phyloP scores from a whole-genome alignment of 257 asterid genomes.

The Scutellaria galericulata region DNA sequence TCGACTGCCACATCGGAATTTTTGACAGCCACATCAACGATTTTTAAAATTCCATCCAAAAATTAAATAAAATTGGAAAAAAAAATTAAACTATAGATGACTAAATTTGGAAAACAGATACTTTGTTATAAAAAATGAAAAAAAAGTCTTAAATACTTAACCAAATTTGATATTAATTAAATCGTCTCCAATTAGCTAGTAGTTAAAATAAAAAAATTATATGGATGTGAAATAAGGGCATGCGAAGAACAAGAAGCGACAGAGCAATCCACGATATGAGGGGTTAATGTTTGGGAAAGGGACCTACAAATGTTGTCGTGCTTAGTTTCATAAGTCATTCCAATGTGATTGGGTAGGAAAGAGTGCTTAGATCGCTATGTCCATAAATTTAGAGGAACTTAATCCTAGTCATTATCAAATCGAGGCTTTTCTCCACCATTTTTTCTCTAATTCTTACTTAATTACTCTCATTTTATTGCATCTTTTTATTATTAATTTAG shows the following conservation, averaged over 20 bases:
- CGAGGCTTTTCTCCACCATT: constrained; percentile 57
- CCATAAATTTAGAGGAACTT: constrained; percentile 47
- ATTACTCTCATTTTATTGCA: background rate
- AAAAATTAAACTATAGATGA: too few species aligned
- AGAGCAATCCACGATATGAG: constrained; percentile 40
- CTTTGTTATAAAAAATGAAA: too few species aligned
- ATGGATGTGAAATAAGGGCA: constrained; percentile 1
- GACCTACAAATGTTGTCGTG: constrained; percentile 60
- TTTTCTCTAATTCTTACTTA: constrained; percentile 48
- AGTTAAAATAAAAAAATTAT: too few species aligned
- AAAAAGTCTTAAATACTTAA: too few species aligned
- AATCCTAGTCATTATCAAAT: constrained; percentile 53
- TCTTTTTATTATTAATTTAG: background rate
- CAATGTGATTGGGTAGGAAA: constrained; percentile 60
- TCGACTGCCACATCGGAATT: too few species aligned
- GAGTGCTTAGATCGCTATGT: constrained; percentile 46
- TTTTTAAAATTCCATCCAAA: too few species aligned
- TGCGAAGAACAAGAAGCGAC: constrained; percentile 34
- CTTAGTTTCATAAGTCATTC: constrained; percentile 45
- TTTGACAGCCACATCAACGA: too few species aligned
- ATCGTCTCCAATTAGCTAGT: too few species aligned
- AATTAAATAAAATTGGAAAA: too few species aligned
- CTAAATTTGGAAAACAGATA: too few species aligned
- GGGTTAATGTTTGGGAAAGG: constrained; percentile 36
- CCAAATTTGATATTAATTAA: too few species aligned